Percentiles rank a stretch among this genome's conserved stretches.
These are phyloP conservation scores for Candida sphagnicola DNA, from an alignment of 805 yeast species.

Conservation along the genomic window DNA sequence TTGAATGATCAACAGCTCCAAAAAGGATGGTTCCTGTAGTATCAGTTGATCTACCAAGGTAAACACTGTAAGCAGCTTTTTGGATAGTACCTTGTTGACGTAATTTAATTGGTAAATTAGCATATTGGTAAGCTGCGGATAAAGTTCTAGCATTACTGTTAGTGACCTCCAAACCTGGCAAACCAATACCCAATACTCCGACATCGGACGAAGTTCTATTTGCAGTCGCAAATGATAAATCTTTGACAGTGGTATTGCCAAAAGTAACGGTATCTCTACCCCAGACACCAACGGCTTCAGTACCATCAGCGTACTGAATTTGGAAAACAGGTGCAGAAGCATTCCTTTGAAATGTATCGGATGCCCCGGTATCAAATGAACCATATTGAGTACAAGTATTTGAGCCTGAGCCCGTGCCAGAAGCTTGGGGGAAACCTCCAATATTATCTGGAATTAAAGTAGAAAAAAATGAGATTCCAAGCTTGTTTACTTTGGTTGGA, in stretches of 20 bases:
- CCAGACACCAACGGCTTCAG: slow-evolving; percentile 49
- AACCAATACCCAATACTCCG: slow-evolving; percentile 76
- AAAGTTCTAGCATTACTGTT: slow-evolving; percentile 5
- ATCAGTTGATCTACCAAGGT: slow-evolving; percentile 23
- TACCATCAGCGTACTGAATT: slow-evolving; percentile 47
- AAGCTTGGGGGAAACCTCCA: slow-evolving; percentile 1
- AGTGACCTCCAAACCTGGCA: slow-evolving; percentile 66
- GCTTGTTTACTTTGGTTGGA: neutral
- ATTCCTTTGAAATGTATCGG: slow-evolving; percentile 38
- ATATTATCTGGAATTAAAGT: neutral
- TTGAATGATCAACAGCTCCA: slow-evolving; percentile 43
- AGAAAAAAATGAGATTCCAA: neutral
- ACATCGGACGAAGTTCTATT: slow-evolving; percentile 55
- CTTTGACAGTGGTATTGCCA: slow-evolving; percentile 44
- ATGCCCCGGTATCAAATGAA: slow-evolving; percentile 40
- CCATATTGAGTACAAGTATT: slow-evolving; percentile 45
- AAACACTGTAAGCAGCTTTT: slow-evolving; percentile 34
- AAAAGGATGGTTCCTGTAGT: slow-evolving; percentile 32
- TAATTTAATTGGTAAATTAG: slow-evolving; percentile 36
- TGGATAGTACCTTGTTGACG: slow-evolving; percentile 27
- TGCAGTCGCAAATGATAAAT: slow-evolving; percentile 72
- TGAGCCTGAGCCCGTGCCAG: slow-evolving; percentile 10
- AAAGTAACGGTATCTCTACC: slow-evolving; percentile 60
- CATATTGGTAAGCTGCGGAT: slow-evolving; percentile 24
- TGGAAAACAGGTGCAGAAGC: slow-evolving; percentile 35